Evolutionary conservation across 129 eudicot genomes (phyloP).

Genomic region (Logfia minima): DNA sequence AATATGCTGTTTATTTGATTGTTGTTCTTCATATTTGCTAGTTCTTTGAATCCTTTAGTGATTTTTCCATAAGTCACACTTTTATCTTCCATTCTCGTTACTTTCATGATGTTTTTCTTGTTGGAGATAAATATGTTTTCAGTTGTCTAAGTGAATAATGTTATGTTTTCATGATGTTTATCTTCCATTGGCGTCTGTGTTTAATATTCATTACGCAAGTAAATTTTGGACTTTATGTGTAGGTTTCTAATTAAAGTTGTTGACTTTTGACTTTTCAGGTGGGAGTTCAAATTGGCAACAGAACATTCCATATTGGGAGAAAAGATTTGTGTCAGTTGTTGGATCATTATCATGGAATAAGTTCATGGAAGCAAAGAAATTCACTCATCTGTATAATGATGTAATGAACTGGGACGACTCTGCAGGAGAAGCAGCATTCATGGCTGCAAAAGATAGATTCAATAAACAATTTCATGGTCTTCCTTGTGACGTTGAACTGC

Average conservation of each 20-base stretch:
- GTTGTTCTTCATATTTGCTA: neutral
- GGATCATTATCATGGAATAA: conserved; percentile 66
- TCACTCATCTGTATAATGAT: conserved; percentile 45
- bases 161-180: neutral
- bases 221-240: neutral
- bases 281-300: conserved; percentile 47
- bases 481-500: conserved; percentile 51
- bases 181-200: neutral
- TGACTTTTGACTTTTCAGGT: conserved; percentile 22
- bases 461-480: conserved; percentile 55
- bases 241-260: neutral
- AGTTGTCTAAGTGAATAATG: neutral
- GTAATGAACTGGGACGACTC: conserved; percentile 71
- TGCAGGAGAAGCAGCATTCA: conserved; percentile 72
- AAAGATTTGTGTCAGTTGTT: conserved; percentile 55
- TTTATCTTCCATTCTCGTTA: neutral
- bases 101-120: neutral
- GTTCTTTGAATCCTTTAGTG: neutral
- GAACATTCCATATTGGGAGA: conserved; percentile 65
- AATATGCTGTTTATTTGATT: neutral
- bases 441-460: conserved; percentile 55
- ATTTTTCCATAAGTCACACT: neutral
- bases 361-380: conserved; percentile 56
- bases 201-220: neutral
- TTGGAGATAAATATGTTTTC: neutral